Evolutionary conservation across 352 stramenopile genomes (phyloP), one percentile per base, ranked within the genome.

Genomic region (Phytophthora multivora): DNA sequence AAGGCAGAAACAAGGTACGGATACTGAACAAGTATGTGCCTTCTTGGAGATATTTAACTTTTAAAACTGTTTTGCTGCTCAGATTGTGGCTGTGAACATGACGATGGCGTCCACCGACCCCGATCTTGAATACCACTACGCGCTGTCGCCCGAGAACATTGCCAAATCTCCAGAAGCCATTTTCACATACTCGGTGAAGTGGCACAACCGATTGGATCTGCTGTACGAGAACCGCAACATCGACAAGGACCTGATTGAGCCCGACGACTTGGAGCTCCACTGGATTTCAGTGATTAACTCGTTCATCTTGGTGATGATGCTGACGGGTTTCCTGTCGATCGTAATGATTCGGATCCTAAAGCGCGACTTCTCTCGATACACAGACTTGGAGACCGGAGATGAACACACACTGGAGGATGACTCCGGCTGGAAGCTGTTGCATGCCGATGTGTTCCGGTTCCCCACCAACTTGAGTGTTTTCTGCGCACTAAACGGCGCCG

Each of bases 251-350:
- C 58, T 68, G 12, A 61, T 75, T 42, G 47, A 73, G 28, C 45
- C 52, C 2, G 78, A 90, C 54, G 80, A 91, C 55, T 65, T 92
- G 23, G 81, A 96, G 75, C 97, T 99, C 59, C 97, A 99, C 77
- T 99, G 97, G 97, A 89, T 99, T 41, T 98, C 91, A 15, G 98
- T 99, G 69, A 98, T 99, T 77, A 99, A 99, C 71, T 98, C 94
- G 58, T 98, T 98, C 62, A 96, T 99, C 26, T 78, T 99, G 35
- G 97, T 99, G 8, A 87, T 99, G 63, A 89, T 99, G 51, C 84
- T 99, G n/a, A 98, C 92, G 9, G 90, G 86, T 2, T 99, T 99
- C 63, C 80, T 99, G 45, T 93, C 90, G 19, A 98, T 99, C 55
- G 98, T 99, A 62, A 90, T 99, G 75, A 81, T 99, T 69, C 87